Evolutionary conservation across 306 rosid genomes (phyloP).

Genomic region (Prunus campanulata): DNA sequence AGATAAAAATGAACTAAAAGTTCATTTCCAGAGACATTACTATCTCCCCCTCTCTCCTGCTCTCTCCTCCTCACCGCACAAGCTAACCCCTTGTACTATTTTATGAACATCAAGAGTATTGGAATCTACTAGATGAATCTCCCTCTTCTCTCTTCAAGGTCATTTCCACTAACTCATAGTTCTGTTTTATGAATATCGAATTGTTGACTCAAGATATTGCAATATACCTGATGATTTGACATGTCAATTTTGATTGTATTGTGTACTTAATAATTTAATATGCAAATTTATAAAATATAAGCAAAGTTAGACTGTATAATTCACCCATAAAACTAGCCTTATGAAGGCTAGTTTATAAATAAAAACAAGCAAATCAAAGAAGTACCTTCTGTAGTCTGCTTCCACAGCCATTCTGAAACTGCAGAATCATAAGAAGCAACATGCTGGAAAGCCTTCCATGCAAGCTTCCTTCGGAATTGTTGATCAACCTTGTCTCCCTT

Average conservation of each 20-base stretch:
- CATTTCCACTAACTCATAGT: not conserved
- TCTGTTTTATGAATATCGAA: not conserved
- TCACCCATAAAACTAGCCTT: not conserved
- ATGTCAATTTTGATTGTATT: not conserved
- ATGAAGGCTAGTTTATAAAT: not conserved
- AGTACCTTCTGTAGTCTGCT: conserved; percentile 75
- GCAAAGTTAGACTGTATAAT: not conserved
- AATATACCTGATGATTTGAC: not conserved
- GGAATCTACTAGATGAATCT: not conserved
- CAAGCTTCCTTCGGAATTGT: conserved; percentile 75
- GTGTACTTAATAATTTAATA: not conserved
- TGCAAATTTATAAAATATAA: not conserved
- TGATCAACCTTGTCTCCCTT: conserved; percentile 57
- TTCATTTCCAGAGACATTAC: not conserved
- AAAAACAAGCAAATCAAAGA: not conserved
- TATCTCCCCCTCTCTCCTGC: not conserved
- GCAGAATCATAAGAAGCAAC: conserved; percentile 92
- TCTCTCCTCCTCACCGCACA: too few relatives aligned
- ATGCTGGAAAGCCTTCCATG: conserved; percentile 94
- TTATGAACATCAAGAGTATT: not conserved
- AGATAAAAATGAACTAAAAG: not conserved
- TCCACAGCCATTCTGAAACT: conserved; percentile 96
- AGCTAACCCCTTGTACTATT: not conserved
- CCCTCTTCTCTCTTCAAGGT: not conserved
- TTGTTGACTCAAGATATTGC: not conserved